These are phyloP conservation scores for Starmera stellimalicola DNA, from an alignment of 1,139 yeast species.

Conservation along the genomic window DNA sequence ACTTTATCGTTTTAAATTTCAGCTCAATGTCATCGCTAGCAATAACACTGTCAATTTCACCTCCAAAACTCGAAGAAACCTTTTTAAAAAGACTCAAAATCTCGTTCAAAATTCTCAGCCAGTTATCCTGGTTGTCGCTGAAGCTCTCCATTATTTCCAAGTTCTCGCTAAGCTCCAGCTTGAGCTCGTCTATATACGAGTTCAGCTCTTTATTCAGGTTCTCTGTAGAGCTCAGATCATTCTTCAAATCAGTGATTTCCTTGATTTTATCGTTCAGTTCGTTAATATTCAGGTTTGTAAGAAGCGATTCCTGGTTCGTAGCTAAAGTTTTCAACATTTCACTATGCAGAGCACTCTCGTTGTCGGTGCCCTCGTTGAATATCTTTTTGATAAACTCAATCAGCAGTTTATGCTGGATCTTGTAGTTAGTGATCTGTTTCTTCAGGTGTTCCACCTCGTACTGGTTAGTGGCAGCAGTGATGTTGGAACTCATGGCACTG, in stretches of 20 bases:
- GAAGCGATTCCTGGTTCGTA: slow-evolving; percentile 15
- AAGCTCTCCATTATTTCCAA: slow-evolving; percentile 22
- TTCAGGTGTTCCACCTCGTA: slow-evolving; percentile 22
- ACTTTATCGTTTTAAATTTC: background rate
- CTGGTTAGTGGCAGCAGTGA: slow-evolving; percentile 14
- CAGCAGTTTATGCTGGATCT: slow-evolving; percentile 23
- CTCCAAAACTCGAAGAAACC: too few relatives aligned
- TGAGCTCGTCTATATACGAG: slow-evolving; percentile 11
- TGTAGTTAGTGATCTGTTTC: slow-evolving; percentile 25
- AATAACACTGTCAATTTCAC: slow-evolving; percentile 3
- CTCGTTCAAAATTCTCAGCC: slow-evolving; percentile 21
- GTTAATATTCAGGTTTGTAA: slow-evolving; percentile 9
- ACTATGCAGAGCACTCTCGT: slow-evolving; percentile 14
- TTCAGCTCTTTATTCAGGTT: slow-evolving; percentile 19
- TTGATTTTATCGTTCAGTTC: slow-evolving; percentile 11
- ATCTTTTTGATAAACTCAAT: slow-evolving; percentile 25
- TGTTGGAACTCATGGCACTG: slow-evolving; percentile 9
- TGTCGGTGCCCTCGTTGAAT: slow-evolving; percentile 15
- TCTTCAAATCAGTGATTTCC: slow-evolving; percentile 16
- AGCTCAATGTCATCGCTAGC: background rate
- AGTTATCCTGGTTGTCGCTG: slow-evolving; percentile 21
- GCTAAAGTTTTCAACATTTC: slow-evolving; percentile 20
- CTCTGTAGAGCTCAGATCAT: slow-evolving; percentile 18
- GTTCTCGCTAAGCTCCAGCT: slow-evolving; percentile 13
- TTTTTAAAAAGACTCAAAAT: slow-evolving; percentile 14